phyloP scores from a whole-genome alignment of 345 rosid genomes.

The Garcia nutans region DNA sequence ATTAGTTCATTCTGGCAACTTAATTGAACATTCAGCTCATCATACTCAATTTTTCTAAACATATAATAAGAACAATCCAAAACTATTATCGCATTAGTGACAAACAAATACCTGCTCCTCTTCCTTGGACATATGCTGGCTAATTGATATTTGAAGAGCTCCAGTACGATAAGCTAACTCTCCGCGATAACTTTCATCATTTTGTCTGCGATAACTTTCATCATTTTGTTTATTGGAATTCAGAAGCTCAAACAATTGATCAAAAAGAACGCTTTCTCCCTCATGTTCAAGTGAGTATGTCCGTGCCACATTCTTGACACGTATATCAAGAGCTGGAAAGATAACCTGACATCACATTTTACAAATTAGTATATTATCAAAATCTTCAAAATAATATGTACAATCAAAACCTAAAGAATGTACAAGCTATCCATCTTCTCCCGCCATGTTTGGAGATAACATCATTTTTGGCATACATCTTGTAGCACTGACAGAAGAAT shows the following conservation, averaged over 20 bases:
- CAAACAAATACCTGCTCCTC: slow-evolving; percentile 66
- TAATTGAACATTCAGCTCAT: slow-evolving; percentile 5
- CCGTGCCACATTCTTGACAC: slow-evolving; percentile 86
- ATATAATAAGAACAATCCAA: background rate
- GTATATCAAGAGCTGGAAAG: slow-evolving; percentile 80
- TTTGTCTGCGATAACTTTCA: slow-evolving; percentile 54
- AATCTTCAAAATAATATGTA: background rate
- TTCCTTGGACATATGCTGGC: slow-evolving; percentile 93
- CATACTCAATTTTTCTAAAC: background rate
- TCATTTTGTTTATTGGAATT: slow-evolving; percentile 50
- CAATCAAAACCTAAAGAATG: background rate
- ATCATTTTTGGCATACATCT: background rate
- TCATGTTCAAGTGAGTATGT: slow-evolving; percentile 90
- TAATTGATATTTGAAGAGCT: slow-evolving; percentile 79
- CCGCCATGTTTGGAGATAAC: background rate
- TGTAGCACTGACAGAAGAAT: background rate
- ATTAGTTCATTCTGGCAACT: slow-evolving; percentile 9
- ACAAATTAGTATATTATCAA: slow-evolving; percentile 10
- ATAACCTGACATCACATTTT: slow-evolving; percentile 51
- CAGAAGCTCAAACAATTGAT: slow-evolving; percentile 67
- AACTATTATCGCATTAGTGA: background rate
- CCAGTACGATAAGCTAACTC: slow-evolving; percentile 78
- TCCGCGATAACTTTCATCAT: slow-evolving; percentile 58
- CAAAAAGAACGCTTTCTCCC: slow-evolving; percentile 73
- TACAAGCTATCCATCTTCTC: background rate